Evolutionary conservation across 306 rosid genomes (phyloP).

Genomic region (Lupinus albus): DNA sequence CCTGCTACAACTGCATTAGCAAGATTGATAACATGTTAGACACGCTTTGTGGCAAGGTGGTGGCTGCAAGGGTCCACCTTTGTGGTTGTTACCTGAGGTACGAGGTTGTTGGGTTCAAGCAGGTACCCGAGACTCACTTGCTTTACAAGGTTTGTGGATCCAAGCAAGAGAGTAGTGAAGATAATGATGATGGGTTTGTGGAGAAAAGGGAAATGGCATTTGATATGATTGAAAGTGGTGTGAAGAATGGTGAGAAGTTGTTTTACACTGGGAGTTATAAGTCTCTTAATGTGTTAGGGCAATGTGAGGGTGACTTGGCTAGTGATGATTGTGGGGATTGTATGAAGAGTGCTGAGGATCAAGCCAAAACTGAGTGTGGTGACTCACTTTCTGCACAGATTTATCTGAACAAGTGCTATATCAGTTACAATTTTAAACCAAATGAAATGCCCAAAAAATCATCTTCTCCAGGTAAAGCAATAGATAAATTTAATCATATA

Average conservation of each 20-base stretch:
- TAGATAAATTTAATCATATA: not conserved
- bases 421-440: constrained; percentile 67
- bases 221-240: constrained; percentile 56
- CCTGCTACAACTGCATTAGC: constrained; percentile 62
- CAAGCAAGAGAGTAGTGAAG: constrained; percentile 36
- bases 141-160: constrained; percentile 63
- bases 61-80: constrained; percentile 68
- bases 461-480: constrained; percentile 56
- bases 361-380: constrained; percentile 54
- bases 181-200: constrained; percentile 51
- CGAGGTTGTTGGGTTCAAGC: constrained; percentile 65
- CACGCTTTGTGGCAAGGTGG: constrained; percentile 53
- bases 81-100: constrained; percentile 63
- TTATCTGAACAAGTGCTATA: constrained; percentile 68
- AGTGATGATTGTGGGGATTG: constrained; percentile 67
- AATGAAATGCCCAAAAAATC: constrained; percentile 51
- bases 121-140: constrained; percentile 53
- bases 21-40: constrained; percentile 49
- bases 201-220: constrained; percentile 59
- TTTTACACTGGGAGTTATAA: constrained; percentile 63
- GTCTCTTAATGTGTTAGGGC: constrained; percentile 69
- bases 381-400: constrained; percentile 60
- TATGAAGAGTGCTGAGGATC: constrained; percentile 62
- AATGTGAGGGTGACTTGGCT: constrained; percentile 76
- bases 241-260: constrained; percentile 52